Percentiles rank a stretch among this genome's conserved stretches.
phyloP scores from a whole-genome alignment of 2,329 filamentous ascomycete species.

The Didymella pomorum region DNA sequence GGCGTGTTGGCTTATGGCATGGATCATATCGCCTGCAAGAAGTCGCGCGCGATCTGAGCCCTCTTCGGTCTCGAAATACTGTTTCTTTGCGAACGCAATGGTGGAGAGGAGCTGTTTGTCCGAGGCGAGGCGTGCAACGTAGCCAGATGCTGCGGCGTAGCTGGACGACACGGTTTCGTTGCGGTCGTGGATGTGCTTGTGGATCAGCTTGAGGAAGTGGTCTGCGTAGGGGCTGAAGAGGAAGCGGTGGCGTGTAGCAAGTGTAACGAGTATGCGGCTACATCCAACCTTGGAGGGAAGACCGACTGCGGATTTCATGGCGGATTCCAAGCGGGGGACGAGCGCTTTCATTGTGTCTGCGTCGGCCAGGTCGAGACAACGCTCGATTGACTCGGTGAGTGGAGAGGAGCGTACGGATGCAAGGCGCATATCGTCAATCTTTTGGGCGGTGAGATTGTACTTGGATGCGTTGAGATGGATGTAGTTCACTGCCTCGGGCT shows the following conservation, averaged over 20 bases:
- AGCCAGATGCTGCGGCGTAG: constrained; percentile 87
- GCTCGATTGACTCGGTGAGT: constrained; percentile 89
- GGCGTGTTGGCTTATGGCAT: constrained; percentile 83
- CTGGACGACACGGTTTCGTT: constrained; percentile 93
- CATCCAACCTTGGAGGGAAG: constrained; percentile 95
- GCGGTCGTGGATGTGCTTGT: constrained; percentile 84
- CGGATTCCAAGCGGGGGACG: constrained; percentile 74
- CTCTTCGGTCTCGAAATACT: constrained; percentile 86
- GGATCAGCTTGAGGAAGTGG: constrained; percentile 76
- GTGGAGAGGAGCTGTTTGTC: constrained; percentile 66
- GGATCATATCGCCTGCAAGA: constrained; percentile 82
- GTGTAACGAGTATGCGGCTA: constrained; percentile 80
- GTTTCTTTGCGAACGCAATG: constrained; percentile 64
- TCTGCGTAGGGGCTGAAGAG: constrained; percentile 79
- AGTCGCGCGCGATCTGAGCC: constrained; percentile 74
- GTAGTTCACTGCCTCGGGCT: constrained; percentile 90
- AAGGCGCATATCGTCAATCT: constrained; percentile 87
- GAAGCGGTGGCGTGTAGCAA: constrained; percentile 80
- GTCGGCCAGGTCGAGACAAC: constrained; percentile 85
- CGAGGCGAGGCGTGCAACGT: constrained; percentile 74
- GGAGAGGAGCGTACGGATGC: constrained; percentile 84
- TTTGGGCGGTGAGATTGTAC: constrained; percentile 84
- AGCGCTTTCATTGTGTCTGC: constrained; percentile 77
- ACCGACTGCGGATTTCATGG: constrained; percentile 85
- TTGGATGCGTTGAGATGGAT: constrained; percentile 86